Conservation (phyloP, 257 asterid genomes). For the Scutellaria barbata region DNA sequence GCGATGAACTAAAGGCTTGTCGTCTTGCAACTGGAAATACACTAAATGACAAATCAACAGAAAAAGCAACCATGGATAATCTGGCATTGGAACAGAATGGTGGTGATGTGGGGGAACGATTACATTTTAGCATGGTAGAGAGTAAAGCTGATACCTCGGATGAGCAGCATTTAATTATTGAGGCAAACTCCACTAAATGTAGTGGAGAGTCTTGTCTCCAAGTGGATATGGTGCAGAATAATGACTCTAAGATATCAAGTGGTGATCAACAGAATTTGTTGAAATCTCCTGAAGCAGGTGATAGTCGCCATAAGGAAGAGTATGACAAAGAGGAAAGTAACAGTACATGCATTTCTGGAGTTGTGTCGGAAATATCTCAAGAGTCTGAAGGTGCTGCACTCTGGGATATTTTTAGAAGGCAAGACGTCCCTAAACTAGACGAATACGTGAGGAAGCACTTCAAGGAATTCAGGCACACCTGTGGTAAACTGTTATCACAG, state of each 20-base stretch:
- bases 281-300: conserved; percentile 34
- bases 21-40: conserved; percentile 33
- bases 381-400: conserved; percentile 77
- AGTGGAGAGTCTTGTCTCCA: conserved; percentile 25
- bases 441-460: conserved; percentile 58
- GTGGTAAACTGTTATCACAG: conserved; percentile 59
- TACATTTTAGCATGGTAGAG: neutral
- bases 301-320: conserved; percentile 31
- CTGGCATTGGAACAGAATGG: conserved; percentile 16
- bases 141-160: conserved; percentile 23
- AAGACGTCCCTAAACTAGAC: conserved; percentile 76
- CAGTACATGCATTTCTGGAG: conserved; percentile 30
- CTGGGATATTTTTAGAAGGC: conserved; percentile 94
- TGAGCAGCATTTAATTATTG: conserved; percentile 12
- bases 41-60: conserved; percentile 25
- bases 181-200: conserved; percentile 20
- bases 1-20: conserved; percentile 23
- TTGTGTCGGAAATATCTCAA: conserved; percentile 36
- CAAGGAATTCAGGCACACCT: conserved; percentile 61
- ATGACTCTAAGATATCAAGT: conserved; percentile 11
- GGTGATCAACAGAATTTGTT: conserved; percentile 29
- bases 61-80: conserved; percentile 18
- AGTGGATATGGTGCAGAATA: conserved; percentile 24
- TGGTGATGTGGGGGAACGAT: conserved; percentile 16
- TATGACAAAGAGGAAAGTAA: conserved; percentile 28